Evolutionary conservation across 164 flowering plant genomes (phyloP).

Genomic region (Vitis amurensis): DNA sequence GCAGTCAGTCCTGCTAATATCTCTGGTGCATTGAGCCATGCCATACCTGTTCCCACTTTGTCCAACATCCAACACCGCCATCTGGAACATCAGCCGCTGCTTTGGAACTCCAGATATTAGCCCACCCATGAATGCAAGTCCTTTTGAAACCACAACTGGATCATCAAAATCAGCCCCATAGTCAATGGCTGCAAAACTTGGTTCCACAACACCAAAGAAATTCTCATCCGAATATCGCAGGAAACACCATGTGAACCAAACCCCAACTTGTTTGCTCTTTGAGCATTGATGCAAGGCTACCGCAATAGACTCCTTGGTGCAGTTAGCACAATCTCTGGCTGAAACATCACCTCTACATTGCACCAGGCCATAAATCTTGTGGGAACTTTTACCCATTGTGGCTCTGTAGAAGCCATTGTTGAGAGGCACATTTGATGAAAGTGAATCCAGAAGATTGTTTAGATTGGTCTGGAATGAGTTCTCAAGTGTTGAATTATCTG

Average conservation of each 20-base stretch:
- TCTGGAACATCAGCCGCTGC: conserved; percentile 16
- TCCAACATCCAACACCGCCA: conserved; percentile 16
- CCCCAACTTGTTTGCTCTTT: conserved; percentile 11
- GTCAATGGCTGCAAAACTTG: neutral
- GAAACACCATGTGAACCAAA: conserved; percentile 28
- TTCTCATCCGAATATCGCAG: conserved; percentile 16
- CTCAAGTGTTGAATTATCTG: conserved; percentile 8
- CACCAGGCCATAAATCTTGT: conserved; percentile 22
- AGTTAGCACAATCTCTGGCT: conserved; percentile 15
- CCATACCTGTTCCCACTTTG: conserved; percentile 27
- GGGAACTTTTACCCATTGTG: conserved; percentile 6
- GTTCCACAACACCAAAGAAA: conserved; percentile 20
- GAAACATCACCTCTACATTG: conserved; percentile 26
- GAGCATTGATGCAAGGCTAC: conserved; percentile 15
- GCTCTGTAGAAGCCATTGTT: conserved; percentile 21
- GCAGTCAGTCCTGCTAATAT: conserved; percentile 15
- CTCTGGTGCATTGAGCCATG: conserved; percentile 31
- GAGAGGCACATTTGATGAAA: conserved; percentile 13
- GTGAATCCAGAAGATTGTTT: conserved; percentile 7
- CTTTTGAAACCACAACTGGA: conserved; percentile 9
- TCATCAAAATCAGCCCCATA: conserved; percentile 13
- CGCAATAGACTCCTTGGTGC: conserved; percentile 1
- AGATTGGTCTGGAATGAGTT: conserved; percentile 17
- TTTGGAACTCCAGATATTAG: conserved; percentile 12
- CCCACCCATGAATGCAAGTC: conserved; percentile 11